These are phyloP conservation scores for Theobroma grandiflorum DNA, from an alignment of 441 rosid species.

Conservation along the genomic window DNA sequence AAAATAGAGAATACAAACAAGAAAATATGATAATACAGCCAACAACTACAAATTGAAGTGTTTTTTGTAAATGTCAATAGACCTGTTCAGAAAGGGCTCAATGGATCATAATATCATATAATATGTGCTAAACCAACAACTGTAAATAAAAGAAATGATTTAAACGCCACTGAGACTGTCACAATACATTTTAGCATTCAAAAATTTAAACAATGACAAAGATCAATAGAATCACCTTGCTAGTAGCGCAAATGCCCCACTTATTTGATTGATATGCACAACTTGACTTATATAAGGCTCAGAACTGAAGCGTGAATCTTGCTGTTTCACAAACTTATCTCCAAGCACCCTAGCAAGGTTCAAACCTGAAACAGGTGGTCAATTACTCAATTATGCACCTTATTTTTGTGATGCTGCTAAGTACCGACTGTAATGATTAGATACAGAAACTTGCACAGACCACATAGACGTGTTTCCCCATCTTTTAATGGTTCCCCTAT, in stretches of 20 bases:
- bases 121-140: slow-evolving; percentile 4
- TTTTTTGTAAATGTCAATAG: neutral
- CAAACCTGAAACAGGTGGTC: slow-evolving; percentile 60
- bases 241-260: slow-evolving; percentile 69
- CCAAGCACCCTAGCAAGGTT: slow-evolving; percentile 98
- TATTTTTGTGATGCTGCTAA: slow-evolving; percentile 12
- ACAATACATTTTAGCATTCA: slow-evolving; percentile 3
- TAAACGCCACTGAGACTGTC: neutral
- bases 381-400: slow-evolving; percentile 1
- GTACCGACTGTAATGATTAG: slow-evolving; percentile 8
- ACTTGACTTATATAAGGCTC: slow-evolving; percentile 86
- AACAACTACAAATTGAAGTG: neutral
- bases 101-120: neutral
- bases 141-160: neutral
- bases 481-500: slow-evolving; percentile 84
- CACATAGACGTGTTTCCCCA: slow-evolving; percentile 82
- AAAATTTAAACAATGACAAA: slow-evolving; percentile 9
- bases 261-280: slow-evolving; percentile 63
- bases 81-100: neutral
- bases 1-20: neutral
- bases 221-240: slow-evolving; percentile 68
- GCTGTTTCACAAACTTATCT: slow-evolving; percentile 93
- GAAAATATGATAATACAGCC: neutral
- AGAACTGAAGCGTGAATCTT: slow-evolving; percentile 84
- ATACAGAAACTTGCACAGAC: slow-evolving; percentile 45